phyloP scores from a whole-genome alignment of 306 rosid genomes.

The Malus sieversii region DNA sequence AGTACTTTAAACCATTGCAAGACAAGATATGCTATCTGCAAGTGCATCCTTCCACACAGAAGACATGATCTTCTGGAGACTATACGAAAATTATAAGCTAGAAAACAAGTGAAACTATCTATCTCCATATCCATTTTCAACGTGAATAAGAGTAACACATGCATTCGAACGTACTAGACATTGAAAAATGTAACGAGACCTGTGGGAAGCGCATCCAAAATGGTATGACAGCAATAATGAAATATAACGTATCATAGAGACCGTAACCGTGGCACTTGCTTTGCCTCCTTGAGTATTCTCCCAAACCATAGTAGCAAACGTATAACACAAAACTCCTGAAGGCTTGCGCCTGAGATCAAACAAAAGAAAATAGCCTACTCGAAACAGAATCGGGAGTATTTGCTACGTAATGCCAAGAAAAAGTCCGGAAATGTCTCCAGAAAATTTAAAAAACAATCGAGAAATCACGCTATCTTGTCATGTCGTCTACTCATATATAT shows the following conservation, averaged over 20 bases:
- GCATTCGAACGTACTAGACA: no score
- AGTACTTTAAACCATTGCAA: constrained; percentile 14
- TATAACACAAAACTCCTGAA: constrained; percentile 52
- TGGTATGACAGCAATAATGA: constrained; percentile 1
- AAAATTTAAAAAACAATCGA: no score
- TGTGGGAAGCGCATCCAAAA: no score
- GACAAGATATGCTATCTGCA: constrained; percentile 1
- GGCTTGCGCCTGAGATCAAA: constrained; percentile 45
- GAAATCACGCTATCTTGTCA: no score
- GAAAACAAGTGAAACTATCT: neutral
- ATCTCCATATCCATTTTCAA: neutral
- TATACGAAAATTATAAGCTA: neutral
- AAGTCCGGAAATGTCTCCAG: no score
- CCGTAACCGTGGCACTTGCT: constrained; percentile 44
- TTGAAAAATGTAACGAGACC: no score
- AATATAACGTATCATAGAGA: constrained; percentile 37
- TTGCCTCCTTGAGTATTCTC: constrained; percentile 57
- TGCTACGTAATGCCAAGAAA: neutral
- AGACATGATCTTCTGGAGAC: neutral
- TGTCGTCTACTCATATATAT: no score
- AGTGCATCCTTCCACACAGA: constrained; percentile 2
- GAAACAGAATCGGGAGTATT: neutral
- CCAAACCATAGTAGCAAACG: constrained; percentile 66
- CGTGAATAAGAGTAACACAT: neutral
- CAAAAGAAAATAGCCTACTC: constrained; percentile 14